Evolutionary conservation across 352 stramenopile species (phyloP), one percentile per base, ranked within the genome.

Genomic region (Globisporangium perplexum): DNA sequence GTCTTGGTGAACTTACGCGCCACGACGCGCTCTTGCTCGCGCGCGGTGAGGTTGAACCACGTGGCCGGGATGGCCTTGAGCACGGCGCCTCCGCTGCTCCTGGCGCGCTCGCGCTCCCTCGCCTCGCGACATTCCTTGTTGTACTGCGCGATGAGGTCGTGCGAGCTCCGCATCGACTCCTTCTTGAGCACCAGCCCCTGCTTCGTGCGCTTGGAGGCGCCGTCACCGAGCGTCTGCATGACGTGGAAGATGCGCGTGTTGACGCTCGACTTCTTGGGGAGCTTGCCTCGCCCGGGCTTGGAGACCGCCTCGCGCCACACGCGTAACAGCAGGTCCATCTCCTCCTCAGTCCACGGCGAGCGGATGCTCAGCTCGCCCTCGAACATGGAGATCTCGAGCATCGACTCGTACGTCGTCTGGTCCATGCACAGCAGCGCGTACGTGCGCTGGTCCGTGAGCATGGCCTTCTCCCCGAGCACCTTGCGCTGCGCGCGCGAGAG

Each of bases 121-220:
- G 43, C 46, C n/a, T 12, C 23, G 20, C n/a, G 28, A 4, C 30
- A 8, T 20, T 48, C 36, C 26, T 39, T 28, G 38, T 60, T 50
- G 46, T 47, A 60, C 26, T 23, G 11, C 10, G 7, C 5, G 22
- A 60, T 54, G 30, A 60, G 54, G 26, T 60, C 54, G 38, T 26
- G 46, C 54, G 54, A 60, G 18, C 44, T 11, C 26, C 50, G 50
- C 54, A 54, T 53, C 15, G 46, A 31, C 20, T 60, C 54, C 10
- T 60, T 60, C 36, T 60, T 60, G 12, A 60, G 35, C 2, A 54
- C 42, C 17, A 60, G 45, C 4, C 45, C 53, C 47, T 60, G 54
- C 38, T 54, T 60, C 14, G 54, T 60, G 36, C 54, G 46, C 20
- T 39, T 47, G 36, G 47, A 45, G 3, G 46, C 33, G 18, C 36